Base-by-base conservation (phyloP, 306 rosid species). In the Leucaena leucocephala region DNA sequence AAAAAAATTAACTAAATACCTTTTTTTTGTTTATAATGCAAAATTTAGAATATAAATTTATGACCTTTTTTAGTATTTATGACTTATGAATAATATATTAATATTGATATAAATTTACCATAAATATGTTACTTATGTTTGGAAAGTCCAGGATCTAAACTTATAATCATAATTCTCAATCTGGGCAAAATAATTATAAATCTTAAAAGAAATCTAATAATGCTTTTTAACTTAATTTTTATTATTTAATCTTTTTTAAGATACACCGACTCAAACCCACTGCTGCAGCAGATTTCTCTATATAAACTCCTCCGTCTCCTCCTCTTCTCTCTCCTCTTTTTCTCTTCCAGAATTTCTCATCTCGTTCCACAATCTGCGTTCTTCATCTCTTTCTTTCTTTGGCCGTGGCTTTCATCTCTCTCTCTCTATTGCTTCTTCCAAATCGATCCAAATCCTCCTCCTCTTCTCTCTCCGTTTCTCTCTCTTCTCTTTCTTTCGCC, bases 251-350 rank as follows among this genome's bases (percentile, higher is more conserved):
- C 27, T 27, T 27, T 27, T 27, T 77, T 68, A 71, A 71, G 72
- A 81, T 78, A 72, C 88, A 88, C 96, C 94, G 93, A 89, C 97
- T 90, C 84, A 61, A 76, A 65, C 49, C 66, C 87, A 83, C 55
- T 72, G 7, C 43, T 40, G 65, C 65, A 42, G 2, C 76, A 71
- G 54, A 67, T 83, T 80, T 74, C 67, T 75, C 80, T 83, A 80
- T 88, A 85, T 83, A 83, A 79, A 75, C 82, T 78, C 65, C 22
- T 72, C 74, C 58, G 55, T 71, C 39, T 39, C 38, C 77, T 27
- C 45, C 83, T 72, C 74, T 40, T 40, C 43, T 40, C 19, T 35
- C 85, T 72, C 5, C 78, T 49, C 68, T 63, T 67, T 35, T 77
- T 79, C 43, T 2, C 59, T 12, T 54, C 11, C 3, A 17, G 61